These are phyloP conservation scores for Pleurotus cornucopiae DNA, from an alignment of 768 basidiomycete genomes.

Conservation along the genomic window DNA sequence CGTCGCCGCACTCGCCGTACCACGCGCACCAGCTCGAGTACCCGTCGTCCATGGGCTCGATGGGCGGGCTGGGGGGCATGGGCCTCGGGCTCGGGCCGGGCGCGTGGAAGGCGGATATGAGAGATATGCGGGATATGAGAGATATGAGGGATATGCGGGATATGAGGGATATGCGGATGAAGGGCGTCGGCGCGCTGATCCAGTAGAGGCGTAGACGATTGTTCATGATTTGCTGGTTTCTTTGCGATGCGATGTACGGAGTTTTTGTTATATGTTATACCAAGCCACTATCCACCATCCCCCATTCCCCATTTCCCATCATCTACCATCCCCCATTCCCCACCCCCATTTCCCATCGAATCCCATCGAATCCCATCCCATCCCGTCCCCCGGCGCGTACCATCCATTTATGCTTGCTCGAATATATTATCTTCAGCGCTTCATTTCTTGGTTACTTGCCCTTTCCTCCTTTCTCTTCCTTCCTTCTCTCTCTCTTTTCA, in stretches of 20 bases:
- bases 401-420: no score
- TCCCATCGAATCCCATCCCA: no score
- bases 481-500: background rate
- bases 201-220: no score
- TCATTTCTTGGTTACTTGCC: background rate
- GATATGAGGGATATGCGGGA: conserved; percentile 25
- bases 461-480: background rate
- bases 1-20: no score
- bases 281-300: background rate
- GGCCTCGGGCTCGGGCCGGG: conserved; percentile 30
- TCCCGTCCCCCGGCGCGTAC: no score
- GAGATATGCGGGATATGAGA: conserved; percentile 28
- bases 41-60: conserved; percentile 3
- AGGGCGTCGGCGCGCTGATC: conserved; percentile 33
- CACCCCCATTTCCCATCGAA: no score
- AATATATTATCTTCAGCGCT: background rate
- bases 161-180: conserved; percentile 28
- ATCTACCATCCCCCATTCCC: background rate
- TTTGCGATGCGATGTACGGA: background rate
- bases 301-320: background rate
- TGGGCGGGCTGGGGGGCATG: background rate
- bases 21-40: conserved; percentile 7
- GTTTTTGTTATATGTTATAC: background rate
- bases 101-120: conserved; percentile 41
- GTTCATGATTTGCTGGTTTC: background rate